Conservation (phyloP, 768 basidiomycete genomes). For the Vishniacozyma victoriae region DNA sequence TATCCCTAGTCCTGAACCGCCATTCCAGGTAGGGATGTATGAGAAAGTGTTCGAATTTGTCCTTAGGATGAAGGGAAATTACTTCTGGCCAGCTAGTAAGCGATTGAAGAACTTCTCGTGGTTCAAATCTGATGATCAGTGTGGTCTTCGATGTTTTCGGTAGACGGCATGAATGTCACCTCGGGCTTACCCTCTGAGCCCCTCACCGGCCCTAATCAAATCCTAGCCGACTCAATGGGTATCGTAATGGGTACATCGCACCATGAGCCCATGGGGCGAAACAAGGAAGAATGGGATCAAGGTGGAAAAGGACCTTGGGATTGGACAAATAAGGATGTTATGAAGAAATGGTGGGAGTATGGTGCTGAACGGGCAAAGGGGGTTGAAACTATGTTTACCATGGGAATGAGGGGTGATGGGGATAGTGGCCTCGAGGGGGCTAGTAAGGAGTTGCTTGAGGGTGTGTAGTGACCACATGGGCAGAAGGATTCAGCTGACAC, state of each 20-base stretch:
- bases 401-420: conserved; percentile 61
- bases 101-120: conserved; percentile 1
- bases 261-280: conserved; percentile 70
- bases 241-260: conserved; percentile 68
- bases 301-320: conserved; percentile 61
- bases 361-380: conserved; percentile 58
- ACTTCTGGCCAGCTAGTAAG: conserved; percentile 59
- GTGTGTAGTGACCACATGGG: conserved; percentile 26
- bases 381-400: conserved; percentile 60
- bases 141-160: conserved; percentile 28
- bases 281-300: conserved; percentile 60
- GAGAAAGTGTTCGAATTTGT: conserved; percentile 56
- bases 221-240: conserved; percentile 60
- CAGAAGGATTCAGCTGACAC: conserved; percentile 49
- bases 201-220: conserved; percentile 57
- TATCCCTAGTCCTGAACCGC: conserved; percentile 57
- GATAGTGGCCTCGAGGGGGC: conserved; percentile 43
- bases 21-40: conserved; percentile 54
- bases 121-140: conserved; percentile 3
- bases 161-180: conserved; percentile 9
- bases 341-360: conserved; percentile 60
- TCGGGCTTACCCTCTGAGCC: conserved; percentile 55
- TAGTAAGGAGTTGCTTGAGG: conserved; percentile 27
- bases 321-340: conserved; percentile 53
- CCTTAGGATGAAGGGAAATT: conserved; percentile 63